Evolutionary conservation across 2,329 filamentous ascomycete species (phyloP), one percentile per base, ranked within the genome.

Genomic region (Aureobasidium subglaciale): DNA sequence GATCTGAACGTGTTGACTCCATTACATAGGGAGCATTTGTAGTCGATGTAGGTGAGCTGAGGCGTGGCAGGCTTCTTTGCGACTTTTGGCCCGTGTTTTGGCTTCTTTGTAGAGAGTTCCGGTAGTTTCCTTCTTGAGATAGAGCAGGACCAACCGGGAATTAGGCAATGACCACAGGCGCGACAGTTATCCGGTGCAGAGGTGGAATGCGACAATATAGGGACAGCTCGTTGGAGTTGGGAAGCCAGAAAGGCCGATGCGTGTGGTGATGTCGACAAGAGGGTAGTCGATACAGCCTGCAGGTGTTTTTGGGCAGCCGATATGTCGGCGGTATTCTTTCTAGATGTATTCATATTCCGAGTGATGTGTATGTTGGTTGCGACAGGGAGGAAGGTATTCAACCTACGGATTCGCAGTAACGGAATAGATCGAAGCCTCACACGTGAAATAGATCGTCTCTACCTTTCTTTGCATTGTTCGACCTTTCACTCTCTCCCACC

Each of bases 151-250:
- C 65, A 67, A 55, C 70, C 70, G n/a, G 68, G 65, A 40, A 73
- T 58, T 60, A 73, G 61, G 5, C 65, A 46, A 49, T 62, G 68
- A 5, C 71, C 71, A 55, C 71, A 74, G 13, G 69, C 66, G 40
- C 64, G 63, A 56, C 71, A 74, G 13, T 29, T 32, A 15, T 27
- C 16, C 13, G 35, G 18, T 30, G 18, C 13, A 1, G 15, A 11
- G 5, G 22, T 38, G 1, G 29, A 5, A 24, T 57, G 32, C 20
- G 29, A 34, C 3, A 20, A 20, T 41, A 15, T 32, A n/a, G 27
- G 24, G 13, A 15, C 7, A 2, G 25, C 7, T 16, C 15, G 38
- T 38, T 27, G 29, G 13, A 25, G 13, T 30, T 58, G 46, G 16
- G 50, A 25, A 16, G 52, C 55, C n/a, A 60, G 27, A 34, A 57